Conservation (phyloP, 129 eudicot species). For the Escallonia rubra region DNA sequence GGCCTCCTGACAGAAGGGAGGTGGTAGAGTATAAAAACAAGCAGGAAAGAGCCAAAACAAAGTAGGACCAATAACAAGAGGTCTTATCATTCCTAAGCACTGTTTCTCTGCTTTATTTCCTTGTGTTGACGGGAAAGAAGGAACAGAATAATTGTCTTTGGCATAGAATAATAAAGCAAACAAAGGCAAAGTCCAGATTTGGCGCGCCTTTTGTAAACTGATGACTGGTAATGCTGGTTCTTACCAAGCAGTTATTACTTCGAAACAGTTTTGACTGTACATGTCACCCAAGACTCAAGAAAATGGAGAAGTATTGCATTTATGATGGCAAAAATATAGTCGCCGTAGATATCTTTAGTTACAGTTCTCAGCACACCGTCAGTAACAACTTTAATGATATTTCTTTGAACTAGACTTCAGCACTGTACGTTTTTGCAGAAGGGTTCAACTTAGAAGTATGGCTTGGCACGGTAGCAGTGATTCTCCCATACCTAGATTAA, state of each 20-base stretch:
- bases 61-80: conserved; percentile 15
- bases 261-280: too few relatives aligned
- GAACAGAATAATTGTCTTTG: conserved; percentile 20
- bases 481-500: too few relatives aligned
- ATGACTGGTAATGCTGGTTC: background rate
- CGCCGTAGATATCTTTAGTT: too few relatives aligned
- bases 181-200: conserved; percentile 11
- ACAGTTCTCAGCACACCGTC: too few relatives aligned
- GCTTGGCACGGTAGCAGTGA: too few relatives aligned
- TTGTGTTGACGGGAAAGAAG: conserved; percentile 21
- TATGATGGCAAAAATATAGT: too few relatives aligned
- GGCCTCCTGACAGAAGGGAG: conserved; percentile 11
- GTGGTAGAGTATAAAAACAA: conserved; percentile 8
- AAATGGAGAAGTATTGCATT: too few relatives aligned
- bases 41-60: conserved; percentile 1
- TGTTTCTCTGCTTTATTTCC: conserved; percentile 2
- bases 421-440: too few relatives aligned
- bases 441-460: too few relatives aligned
- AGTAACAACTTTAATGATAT: too few relatives aligned
- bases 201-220: conserved; percentile 5
- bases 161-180: conserved; percentile 10
- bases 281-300: too few relatives aligned
- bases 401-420: too few relatives aligned
- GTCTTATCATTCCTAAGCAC: conserved; percentile 12
- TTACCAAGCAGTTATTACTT: background rate